Base-by-base conservation (phyloP, 176 grass and related monocot species). In the Carex kokanica region DNA sequence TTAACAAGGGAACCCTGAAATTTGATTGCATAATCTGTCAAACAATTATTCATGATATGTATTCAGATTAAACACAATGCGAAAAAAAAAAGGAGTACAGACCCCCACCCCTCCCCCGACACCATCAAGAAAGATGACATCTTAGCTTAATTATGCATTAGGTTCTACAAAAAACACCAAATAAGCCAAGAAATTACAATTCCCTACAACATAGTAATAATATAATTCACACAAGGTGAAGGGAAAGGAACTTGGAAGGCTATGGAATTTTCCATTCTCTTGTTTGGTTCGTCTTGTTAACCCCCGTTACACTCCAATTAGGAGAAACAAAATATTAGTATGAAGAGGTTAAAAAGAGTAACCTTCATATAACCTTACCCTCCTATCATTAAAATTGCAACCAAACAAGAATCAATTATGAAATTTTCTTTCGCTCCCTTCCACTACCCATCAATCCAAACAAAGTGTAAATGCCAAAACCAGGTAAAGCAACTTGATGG, bases 1-100 rank as follows among this genome's bases (percentile, higher is more conserved):
- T 99, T 99, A 57, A 99, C 93, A 45, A 99, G 86, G 2, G 91
- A 78, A 81, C 88, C 84, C 97, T 99, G 90, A 66, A 82, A 64
- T 82, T 82, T 40, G 53, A 55, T 80, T 24, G 29, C 78, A 80
- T 38, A 80, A 12, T 80, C 55, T 60, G 56, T 60, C 56, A 80
- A 61, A 80, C 51, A 34, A 40, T 80, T 32, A 20, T 20, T 80
- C 4, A 67, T 67, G 60, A 27, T 17, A 80, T 23, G 36, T 38
- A 36, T 61, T 80, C 24, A 62, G 9, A 41, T 61, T 36, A 61
- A 56, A 80, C 18, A 82, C 51, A 17, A 47, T 63, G 21, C 18
- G 2, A 56, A 78, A 78, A 27, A 27, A 27, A 27, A 27, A 27
- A 27, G 1, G 27, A 27, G 27, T 27, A 27, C 27, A 27, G 27